Base-by-base conservation (phyloP, 106 monocot species). In the Acanthochlamys bracteata region DNA sequence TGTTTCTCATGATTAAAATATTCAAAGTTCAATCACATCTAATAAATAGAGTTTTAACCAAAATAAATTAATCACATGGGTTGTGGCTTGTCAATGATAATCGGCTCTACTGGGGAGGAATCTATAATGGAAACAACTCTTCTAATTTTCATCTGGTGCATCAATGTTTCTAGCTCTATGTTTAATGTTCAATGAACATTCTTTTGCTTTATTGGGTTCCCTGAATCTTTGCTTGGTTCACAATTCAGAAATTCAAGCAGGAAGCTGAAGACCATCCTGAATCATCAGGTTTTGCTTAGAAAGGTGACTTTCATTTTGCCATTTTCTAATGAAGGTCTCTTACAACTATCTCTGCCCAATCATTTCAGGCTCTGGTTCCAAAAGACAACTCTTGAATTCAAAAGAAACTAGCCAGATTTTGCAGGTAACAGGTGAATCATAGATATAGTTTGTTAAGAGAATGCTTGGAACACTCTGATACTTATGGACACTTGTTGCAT, bases 181-280 rank as follows among this genome's bases (percentile, higher is more conserved):
- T n/a, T n/a, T n/a, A n/a, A n/a, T n/a, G n/a, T n/a, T n/a, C n/a
- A n/a, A n/a, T n/a, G 3, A 25, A 59, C 4, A 7, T 24, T 33
- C 7, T 16, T 59, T 59, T 25, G 59, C 16, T 59, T 59, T 25
- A 24, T 33, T 59, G 24, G 27, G 25, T 24, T 24, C 17, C 24
- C 25, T 59, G 33, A 26, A 25, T 7, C 24, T 25, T 59, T 59
- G 25, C 16, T 10, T 59, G 23, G 16, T 55, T 17, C 55, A 20
- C 20, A 20, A 14, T 61, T 68, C 80, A 80, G 80, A 72, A 64
- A 69, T 71, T 71, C 41, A 75, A 71, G 58, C 63, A 63, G n/a
- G 47, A 41, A 21, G 45, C 53, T 33, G 39, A 58, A 27, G 25
- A 43, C 7, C 71, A 71, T 20, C 33, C 57, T 71, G 71, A 39